Conservation (phyloP, 2,329 filamentous ascomycete species). For the Aureobasidium sp. region DNA sequence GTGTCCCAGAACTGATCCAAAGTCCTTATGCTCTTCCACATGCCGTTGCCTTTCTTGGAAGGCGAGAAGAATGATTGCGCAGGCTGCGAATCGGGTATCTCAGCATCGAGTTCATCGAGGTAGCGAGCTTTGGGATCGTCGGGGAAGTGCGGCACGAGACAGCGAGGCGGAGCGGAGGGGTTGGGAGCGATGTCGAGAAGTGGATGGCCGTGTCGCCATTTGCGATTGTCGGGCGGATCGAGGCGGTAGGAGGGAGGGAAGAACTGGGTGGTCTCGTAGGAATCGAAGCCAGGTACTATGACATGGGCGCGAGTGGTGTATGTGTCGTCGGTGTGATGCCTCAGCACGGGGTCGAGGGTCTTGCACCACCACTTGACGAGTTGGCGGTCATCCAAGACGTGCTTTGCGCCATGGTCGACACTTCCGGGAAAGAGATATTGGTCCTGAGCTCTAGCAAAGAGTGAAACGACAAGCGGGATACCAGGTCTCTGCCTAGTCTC, state of each 20-base stretch:
- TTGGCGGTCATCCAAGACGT: conserved; percentile 83
- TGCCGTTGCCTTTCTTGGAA: conserved; percentile 48
- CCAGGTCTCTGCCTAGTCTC: conserved; percentile 56
- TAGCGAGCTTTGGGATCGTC: conserved; percentile 94
- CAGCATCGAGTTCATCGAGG: conserved; percentile 80
- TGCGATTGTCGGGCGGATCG: conserved; percentile 33
- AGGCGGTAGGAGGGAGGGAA: conserved; percentile 51
- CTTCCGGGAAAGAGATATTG: conserved; percentile 96
- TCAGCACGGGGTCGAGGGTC: conserved; percentile 70
- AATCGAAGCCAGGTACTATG: conserved; percentile 78
- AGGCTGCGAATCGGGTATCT: conserved; percentile 50
- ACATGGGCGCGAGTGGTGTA: conserved; percentile 60
- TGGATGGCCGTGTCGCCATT: conserved; percentile 58
- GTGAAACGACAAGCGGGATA: conserved; percentile 68
- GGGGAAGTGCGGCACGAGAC: conserved; percentile 81
- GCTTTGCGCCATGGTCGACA: conserved; percentile 74
- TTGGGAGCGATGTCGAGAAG: conserved; percentile 60
- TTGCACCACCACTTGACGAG: conserved; percentile 95
- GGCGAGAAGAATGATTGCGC: conserved; percentile 24
- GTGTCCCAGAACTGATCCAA: conserved; percentile 97
- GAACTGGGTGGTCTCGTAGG: conserved; percentile 72
- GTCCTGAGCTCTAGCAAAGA: conserved; percentile 86
- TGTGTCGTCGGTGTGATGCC: background rate
- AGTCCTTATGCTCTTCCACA: conserved; percentile 76
- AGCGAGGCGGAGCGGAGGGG: conserved; percentile 66